Base-by-base conservation (phyloP, 179 eudicot genomes). In the Pouteria campechiana region DNA sequence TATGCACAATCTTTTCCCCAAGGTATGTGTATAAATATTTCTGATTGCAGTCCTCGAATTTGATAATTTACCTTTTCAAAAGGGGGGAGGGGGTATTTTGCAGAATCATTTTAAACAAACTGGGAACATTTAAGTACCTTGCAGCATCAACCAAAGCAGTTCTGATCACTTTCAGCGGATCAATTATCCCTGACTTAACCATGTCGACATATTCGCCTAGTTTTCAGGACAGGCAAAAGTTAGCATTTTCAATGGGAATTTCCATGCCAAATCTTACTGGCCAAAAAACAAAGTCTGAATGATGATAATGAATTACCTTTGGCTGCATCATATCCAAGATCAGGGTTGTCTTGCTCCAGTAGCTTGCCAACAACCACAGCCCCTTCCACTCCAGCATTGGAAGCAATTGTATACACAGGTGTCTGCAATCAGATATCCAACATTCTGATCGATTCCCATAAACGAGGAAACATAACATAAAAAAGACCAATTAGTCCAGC, bases 271-370 rank as follows among this genome's bases (percentile, higher is more conserved):
- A 41, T 3, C 3, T 8, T 3, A 17, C 46, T n/a, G n/a, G n/a
- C n/a, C n/a, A n/a, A n/a, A n/a, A n/a, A n/a, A n/a, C n/a, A n/a
- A n/a, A n/a, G n/a, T n/a, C n/a, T n/a, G n/a, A n/a, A n/a, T n/a
- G n/a, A n/a, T n/a, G n/a, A n/a, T n/a, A n/a, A n/a, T n/a, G n/a
- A n/a, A n/a, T n/a, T 66, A 89, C 99, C 99, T 80, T 82, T 92
- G 41, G 99, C 94, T 20, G 96, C 99, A 54, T 92, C 96, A 42
- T 87, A 92, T 17, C 96, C 99, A 39, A 87, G 92, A 45, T 87
- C 88, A 2, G 76, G 80, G 60, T 83, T 59, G 10, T 92, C 83
- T 47, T 89, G 90, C 60, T 92, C 99, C 69, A 87, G 58, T 16
- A 92, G 64, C 66, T 92, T 87, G 47, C 96, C 94, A 32, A 80